Evolutionary conservation across 768 basidiomycete genomes (phyloP), one percentile per base, ranked within the genome.

Genomic region (Pleurotus giganteus): DNA sequence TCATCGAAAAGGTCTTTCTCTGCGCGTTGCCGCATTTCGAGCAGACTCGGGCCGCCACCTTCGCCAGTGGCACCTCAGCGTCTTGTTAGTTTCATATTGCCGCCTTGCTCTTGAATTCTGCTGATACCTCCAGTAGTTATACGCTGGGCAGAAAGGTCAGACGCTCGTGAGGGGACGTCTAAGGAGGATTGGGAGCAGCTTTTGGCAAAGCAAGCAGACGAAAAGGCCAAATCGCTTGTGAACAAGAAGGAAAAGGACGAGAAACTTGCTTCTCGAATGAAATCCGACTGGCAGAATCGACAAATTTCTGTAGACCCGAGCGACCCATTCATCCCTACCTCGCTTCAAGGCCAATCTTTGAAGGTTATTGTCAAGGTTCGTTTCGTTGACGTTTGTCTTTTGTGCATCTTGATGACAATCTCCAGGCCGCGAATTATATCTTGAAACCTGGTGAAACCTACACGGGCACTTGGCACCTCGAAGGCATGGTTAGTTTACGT

Each of bases 391-490:
- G 12, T 31, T n/a, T 13, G 8, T n/a, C 9, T 0, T 9, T 6
- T 4, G 8, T 27, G 27, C 27, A n/a, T 27, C 1, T 6, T 32
- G 46, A 32, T 19, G 19, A 15, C 12, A 11, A 41, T 11, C 8
- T 44, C 23, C 41, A 61, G 60, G 60, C 60, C 19, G 60, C 60
- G 9, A 61, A 59, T 46, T 61, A 61, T 43, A 51, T 37, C 13
- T 26, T 61, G 19, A 54, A 53, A 11, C 60, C 60, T 21, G 60
- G 58, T 4, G 43, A 57, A 51, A 23, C 46, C 24, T 61, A 61
- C 58, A 44, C 54, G 43, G 60, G 60, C 19, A 49, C 58, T 26
- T 61, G 60, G 60, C 60, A 61, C 36, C 44, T 61, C 24, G 60
- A 61, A 50, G 60, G 60, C 23, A 61, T 61, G 60, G 60, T 61